Percentiles rank a stretch among this genome's conserved stretches.
Conservation (phyloP, 768 basidiomycete genomes). For the Leccinum ochraceum region DNA sequence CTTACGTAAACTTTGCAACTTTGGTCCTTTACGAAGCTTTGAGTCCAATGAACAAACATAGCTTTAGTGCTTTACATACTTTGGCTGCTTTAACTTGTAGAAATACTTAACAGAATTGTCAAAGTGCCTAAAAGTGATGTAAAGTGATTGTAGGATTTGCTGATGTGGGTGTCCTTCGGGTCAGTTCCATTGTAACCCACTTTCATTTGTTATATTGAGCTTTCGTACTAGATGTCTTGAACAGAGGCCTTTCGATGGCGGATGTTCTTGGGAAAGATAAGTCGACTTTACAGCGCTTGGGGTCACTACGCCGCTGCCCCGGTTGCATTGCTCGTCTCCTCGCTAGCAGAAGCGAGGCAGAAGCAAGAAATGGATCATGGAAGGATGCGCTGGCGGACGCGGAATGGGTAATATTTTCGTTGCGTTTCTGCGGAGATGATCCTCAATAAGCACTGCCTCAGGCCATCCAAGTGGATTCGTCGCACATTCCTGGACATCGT, state of each 20-base stretch:
- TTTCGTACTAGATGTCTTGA: neutral
- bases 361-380: conserved; percentile 1
- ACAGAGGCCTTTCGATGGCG: neutral
- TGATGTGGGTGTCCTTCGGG: conserved; percentile 1
- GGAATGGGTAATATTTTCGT: conserved; percentile 1
- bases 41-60: no score
- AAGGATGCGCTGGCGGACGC: conserved; percentile 8
- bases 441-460: neutral
- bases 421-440: neutral
- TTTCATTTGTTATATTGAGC: neutral
- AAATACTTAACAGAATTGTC: no score
- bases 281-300: neutral
- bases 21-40: no score
- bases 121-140: no score
- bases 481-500: conserved; percentile 2
- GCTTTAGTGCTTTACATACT: no score
- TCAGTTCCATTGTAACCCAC: neutral
- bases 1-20: no score
- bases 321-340: conserved; percentile 8
- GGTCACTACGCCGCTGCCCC: neutral
- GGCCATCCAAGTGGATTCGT: conserved; percentile 8
- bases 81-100: no score
- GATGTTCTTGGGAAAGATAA: neutral
- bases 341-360: conserved; percentile 9
- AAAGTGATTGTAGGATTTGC: no score